Percentiles rank a stretch among this genome's conserved stretches.
Conservation (phyloP, 805 yeast genomes). For the Clavispora fructus region DNA sequence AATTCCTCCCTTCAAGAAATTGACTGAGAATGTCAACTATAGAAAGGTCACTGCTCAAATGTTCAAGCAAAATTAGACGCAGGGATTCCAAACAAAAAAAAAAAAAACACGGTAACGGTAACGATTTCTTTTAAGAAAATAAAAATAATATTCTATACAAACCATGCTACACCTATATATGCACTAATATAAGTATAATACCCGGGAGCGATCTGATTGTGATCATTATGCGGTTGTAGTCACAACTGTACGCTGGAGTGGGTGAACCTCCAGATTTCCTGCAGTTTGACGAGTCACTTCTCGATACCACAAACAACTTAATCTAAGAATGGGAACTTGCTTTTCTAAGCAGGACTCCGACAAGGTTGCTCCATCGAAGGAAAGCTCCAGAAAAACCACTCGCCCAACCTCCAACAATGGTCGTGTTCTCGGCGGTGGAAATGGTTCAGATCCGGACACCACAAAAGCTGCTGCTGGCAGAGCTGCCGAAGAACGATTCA, state of each 20-base stretch:
- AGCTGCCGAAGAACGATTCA: slow-evolving; percentile 35
- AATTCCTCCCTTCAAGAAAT: slow-evolving; percentile 21
- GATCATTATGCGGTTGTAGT: not conserved
- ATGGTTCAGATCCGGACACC: not conserved
- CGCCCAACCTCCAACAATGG: slow-evolving; percentile 4
- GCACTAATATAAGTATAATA: not conserved
- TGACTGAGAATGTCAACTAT: slow-evolving; percentile 27
- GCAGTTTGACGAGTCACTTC: not conserved
- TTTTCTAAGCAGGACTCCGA: slow-evolving; percentile 8
- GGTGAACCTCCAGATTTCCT: not conserved
- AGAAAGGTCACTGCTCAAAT: slow-evolving; percentile 15
- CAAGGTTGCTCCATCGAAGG: not conserved
- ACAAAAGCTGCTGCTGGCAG: slow-evolving; percentile 29
- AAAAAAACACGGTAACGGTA: not conserved
- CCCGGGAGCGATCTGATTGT: not conserved
- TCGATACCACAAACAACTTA: not conserved
- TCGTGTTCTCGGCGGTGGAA: slow-evolving; percentile 13
- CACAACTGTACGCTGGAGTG: not conserved
- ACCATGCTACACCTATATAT: not conserved
- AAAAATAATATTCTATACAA: not conserved
- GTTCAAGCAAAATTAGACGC: slow-evolving; percentile 1
- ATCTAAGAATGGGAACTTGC: slow-evolving; percentile 15
- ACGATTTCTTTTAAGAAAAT: not conserved
- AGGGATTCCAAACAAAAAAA: not conserved
- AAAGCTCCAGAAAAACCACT: not conserved